Evolutionary conservation across 345 rosid genomes (phyloP).

Genomic region (Limnanthes douglasii): DNA sequence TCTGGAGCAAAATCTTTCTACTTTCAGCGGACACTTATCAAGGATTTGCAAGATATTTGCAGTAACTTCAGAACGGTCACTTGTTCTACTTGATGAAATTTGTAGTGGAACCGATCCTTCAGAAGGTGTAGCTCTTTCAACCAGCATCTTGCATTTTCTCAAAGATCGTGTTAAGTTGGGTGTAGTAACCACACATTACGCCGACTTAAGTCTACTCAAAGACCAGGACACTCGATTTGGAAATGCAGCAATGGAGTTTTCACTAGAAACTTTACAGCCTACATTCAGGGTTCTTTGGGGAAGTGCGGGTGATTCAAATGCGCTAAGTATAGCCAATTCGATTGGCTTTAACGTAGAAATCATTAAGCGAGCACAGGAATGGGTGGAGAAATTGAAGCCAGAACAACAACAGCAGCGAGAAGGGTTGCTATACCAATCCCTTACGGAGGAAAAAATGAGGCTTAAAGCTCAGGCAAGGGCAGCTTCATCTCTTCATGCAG

Average conservation of each 20-base stretch:
- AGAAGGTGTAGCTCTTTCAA: conserved; percentile 82
- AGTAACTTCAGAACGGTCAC: conserved; percentile 55
- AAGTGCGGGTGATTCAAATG: conserved; percentile 71
- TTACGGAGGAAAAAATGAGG: conserved; percentile 56
- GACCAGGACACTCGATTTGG: conserved; percentile 53
- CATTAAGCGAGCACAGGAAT: conserved; percentile 45
- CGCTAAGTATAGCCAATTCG: conserved; percentile 61
- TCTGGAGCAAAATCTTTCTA: conserved; percentile 82
- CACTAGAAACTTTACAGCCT: conserved; percentile 70
- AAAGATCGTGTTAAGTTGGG: conserved; percentile 40
- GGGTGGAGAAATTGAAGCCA: conserved; percentile 64
- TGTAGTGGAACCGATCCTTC: conserved; percentile 96
- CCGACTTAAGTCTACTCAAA: conserved; percentile 72
- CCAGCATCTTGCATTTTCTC: conserved; percentile 66
- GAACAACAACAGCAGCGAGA: conserved; percentile 52
- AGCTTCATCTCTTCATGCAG: conserved; percentile 43
- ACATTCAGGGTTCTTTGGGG: conserved; percentile 83
- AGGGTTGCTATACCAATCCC: conserved; percentile 54
- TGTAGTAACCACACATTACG: conserved; percentile 80
- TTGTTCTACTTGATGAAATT: conserved; percentile 86
- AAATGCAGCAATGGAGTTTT: conserved; percentile 93
- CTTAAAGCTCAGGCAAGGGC: conserved; percentile 44
- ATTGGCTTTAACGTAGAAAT: conserved; percentile 58
- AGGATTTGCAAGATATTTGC: conserved; percentile 59
- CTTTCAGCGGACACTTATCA: conserved; percentile 79